Percentiles rank a stretch among this genome's conserved stretches.
These are phyloP conservation scores for Cercophora scortea DNA, from an alignment of 495 filamentous ascomycete species.

Conservation along the genomic window DNA sequence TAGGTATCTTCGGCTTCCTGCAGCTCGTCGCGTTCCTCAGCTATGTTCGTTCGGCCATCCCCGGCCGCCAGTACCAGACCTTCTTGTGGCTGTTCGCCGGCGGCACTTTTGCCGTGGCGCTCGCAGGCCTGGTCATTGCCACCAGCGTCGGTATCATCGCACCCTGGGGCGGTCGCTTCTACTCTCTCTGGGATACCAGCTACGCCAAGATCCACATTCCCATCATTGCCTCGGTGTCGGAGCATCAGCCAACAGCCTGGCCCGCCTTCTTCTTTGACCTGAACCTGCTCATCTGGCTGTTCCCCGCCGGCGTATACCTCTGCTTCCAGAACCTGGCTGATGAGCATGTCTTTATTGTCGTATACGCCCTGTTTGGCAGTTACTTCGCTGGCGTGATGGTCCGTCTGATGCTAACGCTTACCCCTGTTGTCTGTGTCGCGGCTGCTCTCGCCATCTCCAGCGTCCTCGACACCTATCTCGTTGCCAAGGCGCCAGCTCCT, in stretches of 20 bases:
- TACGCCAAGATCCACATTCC: slow-evolving; percentile 99
- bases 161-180: slow-evolving; percentile 98
- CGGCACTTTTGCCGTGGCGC: slow-evolving; percentile 54
- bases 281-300: slow-evolving; percentile 97
- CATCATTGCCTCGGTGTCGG: slow-evolving; percentile 98
- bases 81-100: slow-evolving; percentile 73
- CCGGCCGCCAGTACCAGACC: slow-evolving; percentile 89
- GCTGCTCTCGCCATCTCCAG: slow-evolving; percentile 85
- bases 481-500: slow-evolving; percentile 45
- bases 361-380: slow-evolving; percentile 88
- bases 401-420: slow-evolving; percentile 94
- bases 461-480: slow-evolving; percentile 81
- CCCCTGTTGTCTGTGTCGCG: slow-evolving; percentile 91
- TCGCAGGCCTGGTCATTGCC: slow-evolving; percentile 62
- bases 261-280: slow-evolving; percentile 99
- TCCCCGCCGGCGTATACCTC: slow-evolving; percentile 97
- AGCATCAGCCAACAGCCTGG: slow-evolving; percentile 99
- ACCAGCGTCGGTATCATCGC: slow-evolving; percentile 87
- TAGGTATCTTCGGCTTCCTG: slow-evolving; percentile 91
- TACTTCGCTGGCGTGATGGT: slow-evolving; percentile 99
- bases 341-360: slow-evolving; percentile 97
- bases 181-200: slow-evolving; percentile 97
- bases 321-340: slow-evolving; percentile 91
- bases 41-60: slow-evolving; percentile 77
- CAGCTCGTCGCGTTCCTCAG: slow-evolving; percentile 93